These are phyloP conservation scores for Spathaspora sp. DNA, from an alignment of 805 yeast species.

Conservation along the genomic window DNA sequence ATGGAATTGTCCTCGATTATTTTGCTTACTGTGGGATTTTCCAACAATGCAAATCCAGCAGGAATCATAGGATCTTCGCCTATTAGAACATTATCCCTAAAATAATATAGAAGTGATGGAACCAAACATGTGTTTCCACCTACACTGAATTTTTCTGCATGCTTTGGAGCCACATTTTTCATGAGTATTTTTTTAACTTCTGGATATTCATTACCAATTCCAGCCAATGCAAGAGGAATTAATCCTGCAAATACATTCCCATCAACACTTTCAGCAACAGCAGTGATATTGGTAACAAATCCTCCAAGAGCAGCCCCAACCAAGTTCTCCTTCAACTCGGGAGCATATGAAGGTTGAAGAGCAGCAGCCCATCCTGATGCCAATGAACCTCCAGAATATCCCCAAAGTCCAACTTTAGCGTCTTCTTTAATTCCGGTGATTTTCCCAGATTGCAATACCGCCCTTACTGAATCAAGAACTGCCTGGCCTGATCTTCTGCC, in stretches of 20 bases:
- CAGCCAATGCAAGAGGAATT: conserved; percentile 25
- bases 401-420: conserved; percentile 27
- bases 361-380: conserved; percentile 38
- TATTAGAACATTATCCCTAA: conserved; percentile 8
- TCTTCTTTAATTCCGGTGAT: conserved; percentile 16
- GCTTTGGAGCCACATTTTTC: not conserved
- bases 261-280: conserved; percentile 19
- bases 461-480: conserved; percentile 28
- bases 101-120: conserved; percentile 6
- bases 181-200: conserved; percentile 4
- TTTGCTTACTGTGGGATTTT: conserved; percentile 7
- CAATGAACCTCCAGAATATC: conserved; percentile 37
- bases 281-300: conserved; percentile 31
- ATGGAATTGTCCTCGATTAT: conserved; percentile 20
- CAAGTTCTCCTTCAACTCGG: conserved; percentile 21
- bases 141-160: not conserved
- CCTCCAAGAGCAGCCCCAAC: conserved; percentile 38
- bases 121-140: conserved; percentile 5
- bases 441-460: conserved; percentile 14
- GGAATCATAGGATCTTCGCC: conserved; percentile 10
- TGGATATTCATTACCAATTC: conserved; percentile 30
- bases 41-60: conserved; percentile 16
- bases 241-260: conserved; percentile 28
- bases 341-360: conserved; percentile 34
- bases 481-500: conserved; percentile 29